These are phyloP conservation scores for Lithospermum erythrorhizon DNA, from an alignment of 257 asterid genomes.

Conservation along the genomic window DNA sequence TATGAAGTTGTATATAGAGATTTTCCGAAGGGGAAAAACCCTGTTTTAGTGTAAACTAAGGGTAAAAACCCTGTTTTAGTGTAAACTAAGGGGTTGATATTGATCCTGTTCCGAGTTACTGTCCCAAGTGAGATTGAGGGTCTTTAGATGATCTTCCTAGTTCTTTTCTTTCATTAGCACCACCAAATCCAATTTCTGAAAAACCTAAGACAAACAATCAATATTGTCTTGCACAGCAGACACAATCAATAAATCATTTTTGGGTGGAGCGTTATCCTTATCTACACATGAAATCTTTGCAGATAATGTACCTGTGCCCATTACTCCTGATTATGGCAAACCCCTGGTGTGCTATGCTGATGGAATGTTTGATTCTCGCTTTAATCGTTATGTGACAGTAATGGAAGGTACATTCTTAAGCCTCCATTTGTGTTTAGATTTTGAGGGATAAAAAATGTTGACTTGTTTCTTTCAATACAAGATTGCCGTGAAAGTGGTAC, in stretches of 20 bases:
- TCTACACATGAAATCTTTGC: conserved; percentile 15
- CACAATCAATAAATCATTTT: no score
- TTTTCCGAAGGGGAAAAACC: neutral
- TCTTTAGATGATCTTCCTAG: neutral
- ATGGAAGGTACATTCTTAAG: conserved; percentile 56
- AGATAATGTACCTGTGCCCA: conserved; percentile 74
- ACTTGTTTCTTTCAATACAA: conserved; percentile 5
- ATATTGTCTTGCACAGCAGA: no score
- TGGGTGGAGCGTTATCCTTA: neutral
- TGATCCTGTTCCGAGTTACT: neutral
- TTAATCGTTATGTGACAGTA: conserved; percentile 63
- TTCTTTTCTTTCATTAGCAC: neutral
- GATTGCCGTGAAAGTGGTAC: conserved; percentile 66
- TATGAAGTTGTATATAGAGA: neutral
- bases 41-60: neutral
- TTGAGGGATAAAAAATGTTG: neutral
- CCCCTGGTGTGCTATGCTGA: conserved; percentile 79
- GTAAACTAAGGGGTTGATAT: no score
- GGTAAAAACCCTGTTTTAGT: neutral
- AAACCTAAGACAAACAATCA: neutral
- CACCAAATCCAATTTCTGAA: no score
- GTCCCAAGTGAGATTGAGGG: no score
- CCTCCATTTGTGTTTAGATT: conserved; percentile 3
- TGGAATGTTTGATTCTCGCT: conserved; percentile 74
- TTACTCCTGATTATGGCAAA: conserved; percentile 77